Conservation (phyloP, 441 rosid species). For the Gossypium lobatum region DNA sequence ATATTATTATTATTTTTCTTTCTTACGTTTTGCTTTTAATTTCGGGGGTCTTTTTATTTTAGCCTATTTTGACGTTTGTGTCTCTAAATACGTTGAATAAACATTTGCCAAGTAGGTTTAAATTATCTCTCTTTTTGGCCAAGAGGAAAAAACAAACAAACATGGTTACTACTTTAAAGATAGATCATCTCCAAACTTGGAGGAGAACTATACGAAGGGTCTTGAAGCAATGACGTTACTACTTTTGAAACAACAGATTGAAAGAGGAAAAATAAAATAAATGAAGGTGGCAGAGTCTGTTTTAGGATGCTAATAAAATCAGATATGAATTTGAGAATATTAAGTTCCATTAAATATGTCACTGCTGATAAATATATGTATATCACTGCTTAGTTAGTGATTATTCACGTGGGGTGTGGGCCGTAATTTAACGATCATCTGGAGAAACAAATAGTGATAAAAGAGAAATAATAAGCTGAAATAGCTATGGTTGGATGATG, state of each 20-base stretch:
- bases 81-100: neutral
- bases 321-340: neutral
- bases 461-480: neutral
- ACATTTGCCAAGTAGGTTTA: neutral
- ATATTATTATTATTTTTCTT: neutral
- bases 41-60: neutral
- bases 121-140: neutral
- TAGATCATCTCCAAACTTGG: neutral
- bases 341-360: neutral
- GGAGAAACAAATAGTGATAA: neutral
- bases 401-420: neutral
- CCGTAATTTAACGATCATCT: neutral
- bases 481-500: neutral
- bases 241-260: neutral
- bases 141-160: neutral
- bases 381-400: neutral
- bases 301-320: neutral
- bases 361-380: no score
- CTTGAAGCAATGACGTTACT: neutral
- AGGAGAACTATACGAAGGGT: neutral
- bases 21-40: neutral
- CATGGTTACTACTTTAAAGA: neutral
- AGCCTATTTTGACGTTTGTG: neutral
- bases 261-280: neutral
- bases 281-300: neutral